phyloP scores from a whole-genome alignment of 2,329 filamentous ascomycete genomes.

The Corinectria fuckeliana region DNA sequence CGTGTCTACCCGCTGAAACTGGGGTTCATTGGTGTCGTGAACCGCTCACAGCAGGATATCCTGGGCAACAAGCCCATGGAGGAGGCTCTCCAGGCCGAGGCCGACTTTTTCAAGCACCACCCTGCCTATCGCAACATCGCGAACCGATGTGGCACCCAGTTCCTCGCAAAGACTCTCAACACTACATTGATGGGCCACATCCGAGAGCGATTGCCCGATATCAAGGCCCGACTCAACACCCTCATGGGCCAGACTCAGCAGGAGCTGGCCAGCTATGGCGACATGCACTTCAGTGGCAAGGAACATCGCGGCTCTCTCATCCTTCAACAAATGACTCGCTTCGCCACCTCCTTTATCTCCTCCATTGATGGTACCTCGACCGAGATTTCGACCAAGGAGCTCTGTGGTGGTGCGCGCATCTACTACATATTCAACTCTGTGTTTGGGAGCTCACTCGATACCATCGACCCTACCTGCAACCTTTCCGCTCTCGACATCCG shows the following conservation, averaged over 20 bases:
- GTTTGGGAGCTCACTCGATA: conserved; percentile 94
- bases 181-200: conserved; percentile 96
- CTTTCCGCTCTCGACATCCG: conserved; percentile 93
- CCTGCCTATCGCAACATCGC: conserved; percentile 98
- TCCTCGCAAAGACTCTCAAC: conserved; percentile 92
- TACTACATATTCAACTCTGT: conserved; percentile 99
- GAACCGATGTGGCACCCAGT: conserved; percentile 90
- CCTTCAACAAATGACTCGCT: conserved; percentile 96
- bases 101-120: conserved; percentile 96
- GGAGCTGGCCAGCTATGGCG: conserved; percentile 95
- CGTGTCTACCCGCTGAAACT: conserved; percentile 96
- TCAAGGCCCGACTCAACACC: conserved; percentile 96
- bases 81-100: conserved; percentile 86
- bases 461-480: conserved; percentile 95
- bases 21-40: conserved; percentile 97
- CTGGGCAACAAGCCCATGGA: conserved; percentile 94
- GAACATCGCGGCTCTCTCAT: conserved; percentile 96
- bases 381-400: conserved; percentile 97
- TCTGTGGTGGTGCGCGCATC: conserved; percentile 92
- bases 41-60: conserved; percentile 97
- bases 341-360: conserved; percentile 96
- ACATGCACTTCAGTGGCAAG: conserved; percentile 96
- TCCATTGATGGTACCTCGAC: conserved; percentile 99
- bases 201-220: conserved; percentile 92
- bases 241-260: conserved; percentile 99